Evolutionary conservation across 306 rosid species (phyloP), one percentile per base, ranked within the genome.

Genomic region (Casuarina cunninghamiana): DNA sequence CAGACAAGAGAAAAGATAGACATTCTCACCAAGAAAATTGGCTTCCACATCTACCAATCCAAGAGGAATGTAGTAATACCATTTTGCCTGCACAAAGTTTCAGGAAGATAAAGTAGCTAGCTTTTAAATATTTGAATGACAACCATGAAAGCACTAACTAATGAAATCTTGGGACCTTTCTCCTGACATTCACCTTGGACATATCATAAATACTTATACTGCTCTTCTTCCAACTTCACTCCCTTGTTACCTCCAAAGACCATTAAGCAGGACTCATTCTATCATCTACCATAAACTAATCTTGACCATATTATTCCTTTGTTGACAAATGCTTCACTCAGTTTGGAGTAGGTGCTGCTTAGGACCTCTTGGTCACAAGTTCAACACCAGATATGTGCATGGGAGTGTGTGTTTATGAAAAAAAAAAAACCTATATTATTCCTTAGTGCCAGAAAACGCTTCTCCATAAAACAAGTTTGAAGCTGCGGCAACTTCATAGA

Each of bases 41-140:
- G 91, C 97, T 83, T 95, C 99, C 53, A 93, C 98, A 81, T 93
- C 98, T 58, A 93, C 90, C 88, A 93, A 71, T 78, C 96, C 98
- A 71, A 93, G 96, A 82, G 86, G 79, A 39, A 87, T 65, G 82
- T 93, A 93, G 79, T 86, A 90, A 80, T 88, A 93, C 97, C 97
- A 93, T 86, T 91, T 93, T 70, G 93, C 93, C 98, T 91, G 93
- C 79, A 79, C 60, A 62, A 76, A 69, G 63, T 83, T 26, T 11
- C 48, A 48, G 61, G 37, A 12, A 32, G 65, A 75, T 37, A 42
- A n/a, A 78, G 8, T 13, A 76, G 79, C 44, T 19, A 69, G 73
- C 53, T 41, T 42, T 79, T 51, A 53, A 15, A 8, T 45, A 79
- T 11, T 38, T 55, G 67, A 48, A 62, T 16, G 37, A 66, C 37